Conservation (phyloP, 2,329 filamentous ascomycete species). For the Fusarium sp. region DNA sequence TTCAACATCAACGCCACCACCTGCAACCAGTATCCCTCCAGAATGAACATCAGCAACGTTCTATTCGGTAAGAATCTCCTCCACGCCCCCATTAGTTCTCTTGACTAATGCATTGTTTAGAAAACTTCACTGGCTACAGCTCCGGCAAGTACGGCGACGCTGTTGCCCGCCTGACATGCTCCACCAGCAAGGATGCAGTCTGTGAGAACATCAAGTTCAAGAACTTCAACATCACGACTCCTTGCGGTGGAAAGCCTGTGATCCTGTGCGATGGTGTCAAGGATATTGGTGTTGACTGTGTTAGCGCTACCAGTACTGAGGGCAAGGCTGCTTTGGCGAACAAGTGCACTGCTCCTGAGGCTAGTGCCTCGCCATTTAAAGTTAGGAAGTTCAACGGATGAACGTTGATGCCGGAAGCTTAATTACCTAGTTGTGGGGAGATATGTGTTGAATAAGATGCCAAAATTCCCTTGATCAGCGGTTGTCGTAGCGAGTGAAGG, state of each 20-base stretch:
- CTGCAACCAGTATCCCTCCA: slow-evolving; percentile 66
- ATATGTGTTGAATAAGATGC: too few species aligned
- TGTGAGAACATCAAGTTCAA: slow-evolving; percentile 68
- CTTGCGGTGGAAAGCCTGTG: slow-evolving; percentile 18
- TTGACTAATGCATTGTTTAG: slow-evolving; percentile 16
- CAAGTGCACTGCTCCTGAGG: slow-evolving; percentile 25
- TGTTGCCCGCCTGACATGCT: slow-evolving; percentile 68
- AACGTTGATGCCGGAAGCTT: background rate
- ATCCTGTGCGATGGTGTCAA: slow-evolving; percentile 37
- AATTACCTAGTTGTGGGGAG: background rate
- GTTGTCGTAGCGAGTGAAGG: too few species aligned
- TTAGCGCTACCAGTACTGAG: slow-evolving; percentile 21
- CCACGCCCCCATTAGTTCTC: accelerated
- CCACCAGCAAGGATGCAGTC: slow-evolving; percentile 64
- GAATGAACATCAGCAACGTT: slow-evolving; percentile 71
- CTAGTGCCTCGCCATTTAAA: slow-evolving; percentile 31
- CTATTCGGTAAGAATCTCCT: slow-evolving; percentile 54
- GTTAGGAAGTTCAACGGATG: slow-evolving; percentile 25
- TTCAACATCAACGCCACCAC: slow-evolving; percentile 65
- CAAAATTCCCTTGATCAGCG: too few species aligned
- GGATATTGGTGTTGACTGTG: slow-evolving; percentile 33
- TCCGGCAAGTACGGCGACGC: slow-evolving; percentile 68
- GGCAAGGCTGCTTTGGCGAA: slow-evolving; percentile 11
- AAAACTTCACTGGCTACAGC: slow-evolving; percentile 69
- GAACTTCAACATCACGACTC: slow-evolving; percentile 61